Evolutionary conservation across 164 flowering plant species (phyloP).

Genomic region (Annona squamosa): DNA sequence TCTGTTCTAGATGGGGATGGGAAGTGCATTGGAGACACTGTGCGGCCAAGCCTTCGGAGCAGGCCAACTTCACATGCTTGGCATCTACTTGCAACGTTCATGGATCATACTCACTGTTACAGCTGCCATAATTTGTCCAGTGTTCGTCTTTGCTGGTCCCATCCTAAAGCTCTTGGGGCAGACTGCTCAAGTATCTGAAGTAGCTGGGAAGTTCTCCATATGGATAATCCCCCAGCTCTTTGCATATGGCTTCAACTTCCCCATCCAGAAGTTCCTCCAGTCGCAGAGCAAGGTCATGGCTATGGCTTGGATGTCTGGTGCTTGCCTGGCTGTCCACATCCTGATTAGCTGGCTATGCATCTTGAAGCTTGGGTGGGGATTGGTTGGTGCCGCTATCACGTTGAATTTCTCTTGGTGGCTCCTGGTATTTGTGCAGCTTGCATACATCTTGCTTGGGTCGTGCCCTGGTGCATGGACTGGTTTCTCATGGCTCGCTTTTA

Average conservation of each 20-base stretch:
- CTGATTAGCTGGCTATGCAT: constrained; percentile 20
- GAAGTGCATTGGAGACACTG: constrained; percentile 78
- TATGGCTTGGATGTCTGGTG: constrained; percentile 16
- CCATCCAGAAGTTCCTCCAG: constrained; percentile 16
- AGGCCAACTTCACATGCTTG: constrained; percentile 60
- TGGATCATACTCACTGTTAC: constrained; percentile 49
- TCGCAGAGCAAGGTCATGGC: constrained; percentile 29
- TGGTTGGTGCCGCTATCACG: constrained; percentile 66
- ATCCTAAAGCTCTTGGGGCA: constrained; percentile 10
- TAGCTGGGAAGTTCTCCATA: constrained; percentile 11
- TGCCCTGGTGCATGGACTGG: constrained; percentile 71
- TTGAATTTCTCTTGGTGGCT: constrained; percentile 66
- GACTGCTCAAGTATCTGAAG: background rate
- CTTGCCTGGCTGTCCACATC: constrained; percentile 16
- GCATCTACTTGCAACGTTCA: constrained; percentile 82
- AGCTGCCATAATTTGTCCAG: background rate
- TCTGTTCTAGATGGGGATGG: constrained; percentile 60
- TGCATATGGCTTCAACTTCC: constrained; percentile 10
- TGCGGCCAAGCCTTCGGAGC: constrained; percentile 88
- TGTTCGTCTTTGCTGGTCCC: constrained; percentile 12
- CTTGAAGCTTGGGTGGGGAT: constrained; percentile 54
- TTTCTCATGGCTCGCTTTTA: constrained; percentile 59
- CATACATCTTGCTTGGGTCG: constrained; percentile 48
- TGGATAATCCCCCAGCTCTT: constrained; percentile 17
- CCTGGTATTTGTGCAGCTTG: constrained; percentile 51